These are phyloP conservation scores for Endocalyx cinctus DNA, from an alignment of 2,329 filamentous ascomycete genomes.

Conservation along the genomic window DNA sequence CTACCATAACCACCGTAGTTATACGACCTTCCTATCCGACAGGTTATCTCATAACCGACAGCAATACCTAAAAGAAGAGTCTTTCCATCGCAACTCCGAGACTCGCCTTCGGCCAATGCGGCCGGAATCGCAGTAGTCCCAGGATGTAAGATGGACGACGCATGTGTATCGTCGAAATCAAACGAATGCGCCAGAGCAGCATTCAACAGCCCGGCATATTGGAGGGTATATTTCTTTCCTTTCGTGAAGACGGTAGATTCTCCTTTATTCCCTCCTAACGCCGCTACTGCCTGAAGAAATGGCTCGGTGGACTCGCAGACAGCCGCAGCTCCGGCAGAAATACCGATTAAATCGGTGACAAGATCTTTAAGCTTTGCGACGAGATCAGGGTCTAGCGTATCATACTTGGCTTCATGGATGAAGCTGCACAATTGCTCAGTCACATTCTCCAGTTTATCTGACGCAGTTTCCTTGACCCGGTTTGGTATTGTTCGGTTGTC, in stretches of 20 bases:
- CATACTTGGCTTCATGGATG: slow-evolving; percentile 14
- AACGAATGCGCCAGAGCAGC: slow-evolving; percentile 37
- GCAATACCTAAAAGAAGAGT: slow-evolving; percentile 26
- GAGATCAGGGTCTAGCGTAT: slow-evolving; percentile 6
- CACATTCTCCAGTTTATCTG: no score
- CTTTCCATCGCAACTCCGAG: slow-evolving; percentile 22
- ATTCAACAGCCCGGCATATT: slow-evolving; percentile 37
- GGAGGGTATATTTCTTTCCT: slow-evolving; percentile 27
- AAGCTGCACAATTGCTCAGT: slow-evolving; percentile 14
- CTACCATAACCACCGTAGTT: slow-evolving; percentile 19
- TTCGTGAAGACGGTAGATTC: slow-evolving; percentile 30
- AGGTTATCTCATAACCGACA: slow-evolving; percentile 24
- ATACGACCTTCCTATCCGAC: slow-evolving; percentile 18
- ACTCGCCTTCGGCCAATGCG: slow-evolving; percentile 24
- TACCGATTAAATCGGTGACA: slow-evolving; percentile 19
- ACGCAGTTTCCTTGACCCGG: no score
- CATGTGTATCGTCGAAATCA: slow-evolving; percentile 42
- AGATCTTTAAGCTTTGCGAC: slow-evolving; percentile 20
- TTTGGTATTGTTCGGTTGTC: no score
- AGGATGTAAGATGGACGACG: slow-evolving; percentile 34
- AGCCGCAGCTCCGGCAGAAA: slow-evolving; percentile 17
- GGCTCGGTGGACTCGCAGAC: slow-evolving; percentile 17
- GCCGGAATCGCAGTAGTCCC: slow-evolving; percentile 35
- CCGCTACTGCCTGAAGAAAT: slow-evolving; percentile 31
- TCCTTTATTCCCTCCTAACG: slow-evolving; percentile 17